phyloP scores from a whole-genome alignment of 1,284 basidiomycete species.

The Thelephora terrestris region DNA sequence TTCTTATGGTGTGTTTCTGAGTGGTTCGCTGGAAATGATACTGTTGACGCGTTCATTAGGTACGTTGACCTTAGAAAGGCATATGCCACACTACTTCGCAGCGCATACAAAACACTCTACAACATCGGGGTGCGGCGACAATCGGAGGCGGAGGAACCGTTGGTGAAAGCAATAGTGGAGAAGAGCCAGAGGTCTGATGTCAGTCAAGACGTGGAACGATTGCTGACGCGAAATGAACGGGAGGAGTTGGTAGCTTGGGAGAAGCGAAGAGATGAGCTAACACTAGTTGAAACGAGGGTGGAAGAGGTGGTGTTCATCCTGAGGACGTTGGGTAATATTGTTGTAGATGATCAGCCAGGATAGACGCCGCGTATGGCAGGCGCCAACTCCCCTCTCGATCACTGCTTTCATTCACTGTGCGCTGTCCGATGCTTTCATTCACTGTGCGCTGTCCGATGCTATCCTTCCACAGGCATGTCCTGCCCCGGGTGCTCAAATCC shows the following conservation, averaged over 20 bases:
- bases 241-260: constrained; percentile 61
- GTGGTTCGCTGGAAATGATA: not conserved
- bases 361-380: too few species aligned
- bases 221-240: constrained; percentile 64
- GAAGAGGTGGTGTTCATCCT: constrained; percentile 82
- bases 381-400: too few species aligned
- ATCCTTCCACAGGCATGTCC: not conserved
- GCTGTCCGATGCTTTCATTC: too few species aligned
- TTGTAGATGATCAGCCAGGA: too few species aligned
- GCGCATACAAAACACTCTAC: constrained; percentile 80
- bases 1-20: constrained; percentile 68
- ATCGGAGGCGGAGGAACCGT: constrained; percentile 57
- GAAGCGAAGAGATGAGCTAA: constrained; percentile 58
- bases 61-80: constrained; percentile 79
- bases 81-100: constrained; percentile 63
- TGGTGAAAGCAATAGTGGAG: constrained; percentile 60
- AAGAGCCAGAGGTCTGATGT: constrained; percentile 79
- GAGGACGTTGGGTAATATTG: constrained; percentile 20
- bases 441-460: too few species aligned
- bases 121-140: constrained; percentile 69
- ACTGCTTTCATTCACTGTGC: too few species aligned
- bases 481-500: not conserved
- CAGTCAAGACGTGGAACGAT: constrained; percentile 48
- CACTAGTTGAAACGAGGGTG: constrained; percentile 68
- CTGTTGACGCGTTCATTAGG: constrained; percentile 29